These are phyloP conservation scores for Tetradesmus lagerheimii DNA, from an alignment of 139 green algal genomes.

Conservation along the genomic window DNA sequence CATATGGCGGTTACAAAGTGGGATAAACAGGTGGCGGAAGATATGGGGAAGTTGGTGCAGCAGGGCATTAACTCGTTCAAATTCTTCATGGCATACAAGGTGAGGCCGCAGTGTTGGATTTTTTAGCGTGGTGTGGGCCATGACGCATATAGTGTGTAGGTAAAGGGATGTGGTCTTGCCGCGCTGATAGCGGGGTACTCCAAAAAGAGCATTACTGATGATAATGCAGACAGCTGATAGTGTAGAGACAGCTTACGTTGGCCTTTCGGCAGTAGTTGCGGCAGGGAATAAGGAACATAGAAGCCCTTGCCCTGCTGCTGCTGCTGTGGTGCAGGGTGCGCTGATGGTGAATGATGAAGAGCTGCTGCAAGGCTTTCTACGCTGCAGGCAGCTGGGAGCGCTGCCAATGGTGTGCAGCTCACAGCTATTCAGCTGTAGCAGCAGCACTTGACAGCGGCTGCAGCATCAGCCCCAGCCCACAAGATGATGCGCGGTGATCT, in stretches of 20 bases:
- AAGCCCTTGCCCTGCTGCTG: no score
- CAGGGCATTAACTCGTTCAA: slow-evolving; percentile 97
- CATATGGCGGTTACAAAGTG: slow-evolving; percentile 97
- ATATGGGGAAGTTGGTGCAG: slow-evolving; percentile 84
- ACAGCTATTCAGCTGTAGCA: background rate
- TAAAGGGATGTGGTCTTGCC: no score
- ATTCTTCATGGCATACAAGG: slow-evolving; percentile 99
- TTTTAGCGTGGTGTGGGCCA: no score
- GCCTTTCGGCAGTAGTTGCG: no score
- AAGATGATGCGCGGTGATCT: no score
- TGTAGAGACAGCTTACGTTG: no score
- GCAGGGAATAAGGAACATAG: no score
- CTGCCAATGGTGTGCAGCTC: slow-evolving; percentile 76
- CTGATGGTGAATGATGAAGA: slow-evolving; percentile 84
- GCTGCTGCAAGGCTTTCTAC: slow-evolving; percentile 83
- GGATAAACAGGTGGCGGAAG: slow-evolving; percentile 72
- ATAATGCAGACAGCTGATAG: no score
- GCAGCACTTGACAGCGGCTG: background rate
- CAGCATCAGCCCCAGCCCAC: no score
- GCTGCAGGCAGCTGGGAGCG: slow-evolving; percentile 91
- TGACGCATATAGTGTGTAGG: background rate
- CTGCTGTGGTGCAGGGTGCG: slow-evolving; percentile 58
- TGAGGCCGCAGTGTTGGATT: background rate
- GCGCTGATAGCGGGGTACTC: no score
- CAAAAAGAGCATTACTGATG: no score